These are phyloP conservation scores for Cercospora beticola DNA, from an alignment of 2,329 filamentous ascomycete genomes.

Conservation along the genomic window DNA sequence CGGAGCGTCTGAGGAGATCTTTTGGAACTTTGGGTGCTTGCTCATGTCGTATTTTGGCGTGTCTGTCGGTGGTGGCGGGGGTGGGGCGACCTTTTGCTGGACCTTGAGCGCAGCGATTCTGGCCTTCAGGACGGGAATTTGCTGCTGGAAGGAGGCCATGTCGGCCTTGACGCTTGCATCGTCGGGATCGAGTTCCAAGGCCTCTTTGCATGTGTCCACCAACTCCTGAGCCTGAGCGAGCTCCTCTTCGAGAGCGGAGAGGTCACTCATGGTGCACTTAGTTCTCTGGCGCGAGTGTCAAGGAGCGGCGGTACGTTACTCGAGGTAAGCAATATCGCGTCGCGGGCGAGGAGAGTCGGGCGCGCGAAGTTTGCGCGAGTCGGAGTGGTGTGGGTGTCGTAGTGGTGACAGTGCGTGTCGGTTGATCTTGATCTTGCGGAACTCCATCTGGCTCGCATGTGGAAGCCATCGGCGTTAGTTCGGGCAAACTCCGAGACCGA, in stretches of 20 bases:
- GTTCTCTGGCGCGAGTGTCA: constrained; percentile 1
- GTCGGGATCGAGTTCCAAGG: constrained; percentile 60
- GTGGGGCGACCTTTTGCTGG: constrained; percentile 42
- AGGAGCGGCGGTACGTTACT: constrained; percentile 10
- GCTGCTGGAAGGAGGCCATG: constrained; percentile 76
- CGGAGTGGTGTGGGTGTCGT: not conserved
- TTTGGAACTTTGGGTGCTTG: constrained; percentile 71
- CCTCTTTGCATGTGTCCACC: constrained; percentile 30
- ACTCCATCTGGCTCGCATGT: not conserved
- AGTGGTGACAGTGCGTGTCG: not conserved
- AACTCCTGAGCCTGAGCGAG: constrained; percentile 58
- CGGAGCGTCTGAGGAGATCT: constrained; percentile 30
- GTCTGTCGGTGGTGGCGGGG: constrained; percentile 22
- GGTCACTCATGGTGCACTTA: constrained; percentile 45
- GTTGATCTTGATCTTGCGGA: not conserved
- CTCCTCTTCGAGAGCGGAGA: constrained; percentile 73
- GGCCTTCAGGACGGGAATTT: constrained; percentile 75
- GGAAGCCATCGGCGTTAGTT: not conserved
- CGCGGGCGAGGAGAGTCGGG: not conserved
- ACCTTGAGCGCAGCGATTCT: constrained; percentile 70
- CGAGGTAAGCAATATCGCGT: not conserved
- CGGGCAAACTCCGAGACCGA: not conserved
- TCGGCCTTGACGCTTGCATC: constrained; percentile 76
- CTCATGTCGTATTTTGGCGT: constrained; percentile 35
- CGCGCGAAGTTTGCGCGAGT: not conserved